Evolutionary conservation across 2,329 filamentous ascomycete species (phyloP), one percentile per base, ranked within the genome.

Genomic region (Calonectria pseudoreteaudii): DNA sequence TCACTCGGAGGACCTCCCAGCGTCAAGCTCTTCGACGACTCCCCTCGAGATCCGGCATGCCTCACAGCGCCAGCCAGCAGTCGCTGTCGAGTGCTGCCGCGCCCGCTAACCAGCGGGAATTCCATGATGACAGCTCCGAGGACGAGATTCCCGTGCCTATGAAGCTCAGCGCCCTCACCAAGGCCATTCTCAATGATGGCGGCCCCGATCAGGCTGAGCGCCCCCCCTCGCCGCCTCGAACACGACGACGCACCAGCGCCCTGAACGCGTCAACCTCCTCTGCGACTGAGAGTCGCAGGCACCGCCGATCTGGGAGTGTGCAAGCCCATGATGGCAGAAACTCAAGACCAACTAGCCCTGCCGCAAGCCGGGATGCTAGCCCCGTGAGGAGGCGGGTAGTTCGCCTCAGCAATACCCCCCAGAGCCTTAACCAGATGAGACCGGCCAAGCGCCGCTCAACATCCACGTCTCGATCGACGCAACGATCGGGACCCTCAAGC

Each of bases 101-200:
- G 81, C 65, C 85, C 53, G 85, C 86, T 49, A 84, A 87, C 69
- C 87, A 87, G 72, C 87, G 87, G 62, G 88, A 83, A 72, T 93
- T 83, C 73, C 77, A 82, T 78, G 93, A 94, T 79, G 96, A 98
- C 82, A 98, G 95, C 87, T 98, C 96, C 30, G 96, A 98, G 85
- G 96, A 98, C 81, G 96, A 98, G 85, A 94, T 97, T 34, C 94
- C 94, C 20, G 93, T 95, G 78, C 95, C 95, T 80, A 95, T 97
- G 91, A 97, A 97, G 86, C 94, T 98, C 83, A 98, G 95, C 83
- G 95, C 96, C 80, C 91, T 97, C 78, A 98, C 96, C 64, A 96
- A 97, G 82, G 96, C 95, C 26, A 88, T 98, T 20, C 89, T 98
- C 30, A 91, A 91, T 71, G 91, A 93, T 73, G 90, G 90, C 53